These are phyloP conservation scores for Penicillium angulare DNA, from an alignment of 495 filamentous ascomycete genomes.

Conservation along the genomic window DNA sequence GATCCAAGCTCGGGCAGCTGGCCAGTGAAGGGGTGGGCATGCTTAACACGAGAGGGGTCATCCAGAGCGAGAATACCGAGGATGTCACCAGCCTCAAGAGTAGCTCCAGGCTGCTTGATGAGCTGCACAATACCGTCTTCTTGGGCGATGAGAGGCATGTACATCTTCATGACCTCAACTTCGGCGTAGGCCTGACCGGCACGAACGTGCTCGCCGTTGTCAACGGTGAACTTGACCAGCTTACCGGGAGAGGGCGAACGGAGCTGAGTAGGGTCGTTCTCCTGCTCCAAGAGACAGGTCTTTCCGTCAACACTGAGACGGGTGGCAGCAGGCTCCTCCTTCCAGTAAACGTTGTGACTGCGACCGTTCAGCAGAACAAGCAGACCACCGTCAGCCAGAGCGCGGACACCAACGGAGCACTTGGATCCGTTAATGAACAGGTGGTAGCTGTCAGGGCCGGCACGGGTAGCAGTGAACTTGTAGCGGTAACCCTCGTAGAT, in stretches of 20 bases:
- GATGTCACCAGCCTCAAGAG: conserved; percentile 97
- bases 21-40: conserved; percentile 92
- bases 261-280: conserved; percentile 98
- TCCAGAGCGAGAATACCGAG: conserved; percentile 96
- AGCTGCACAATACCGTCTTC: conserved; percentile 97
- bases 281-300: conserved; percentile 95
- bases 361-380: conserved; percentile 84
- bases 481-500: conserved; percentile 96
- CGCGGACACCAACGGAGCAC: conserved; percentile 88
- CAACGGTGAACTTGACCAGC: conserved; percentile 96
- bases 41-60: conserved; percentile 94
- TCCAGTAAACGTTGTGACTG: conserved; percentile 99
- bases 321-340: conserved; percentile 94
- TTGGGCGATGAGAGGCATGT: conserved; percentile 96
- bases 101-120: conserved; percentile 98
- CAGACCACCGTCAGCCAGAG: conserved; percentile 92
- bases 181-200: conserved; percentile 94
- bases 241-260: conserved; percentile 95
- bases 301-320: conserved; percentile 96
- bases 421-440: conserved; percentile 99
- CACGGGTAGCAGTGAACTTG: conserved; percentile 97
- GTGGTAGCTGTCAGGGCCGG: conserved; percentile 91
- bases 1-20: conserved; percentile 85
- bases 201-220: conserved; percentile 92
- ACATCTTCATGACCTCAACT: conserved; percentile 99